These are phyloP conservation scores for Ogataea pilisensis DNA, from an alignment of 805 yeast genomes.

Conservation along the genomic window DNA sequence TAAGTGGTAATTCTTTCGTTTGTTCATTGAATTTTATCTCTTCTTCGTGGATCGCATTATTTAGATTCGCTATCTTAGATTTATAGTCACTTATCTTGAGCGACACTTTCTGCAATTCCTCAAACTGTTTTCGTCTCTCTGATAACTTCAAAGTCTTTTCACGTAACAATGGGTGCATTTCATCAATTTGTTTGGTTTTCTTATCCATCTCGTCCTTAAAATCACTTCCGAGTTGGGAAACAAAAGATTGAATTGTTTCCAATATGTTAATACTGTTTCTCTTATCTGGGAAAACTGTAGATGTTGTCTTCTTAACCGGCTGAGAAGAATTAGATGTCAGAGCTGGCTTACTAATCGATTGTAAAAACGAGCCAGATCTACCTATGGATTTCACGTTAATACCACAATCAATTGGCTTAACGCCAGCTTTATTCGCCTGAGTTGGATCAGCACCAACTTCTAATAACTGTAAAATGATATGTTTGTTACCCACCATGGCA, in stretches of 20 bases:
- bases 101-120: conserved; percentile 45
- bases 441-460: conserved; percentile 85
- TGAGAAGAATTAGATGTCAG: background rate
- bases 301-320: background rate
- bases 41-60: conserved; percentile 61
- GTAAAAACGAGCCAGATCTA: conserved; percentile 1
- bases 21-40: conserved; percentile 48
- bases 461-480: conserved; percentile 73
- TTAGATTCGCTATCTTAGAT: conserved; percentile 53
- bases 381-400: conserved; percentile 38
- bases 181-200: conserved; percentile 49
- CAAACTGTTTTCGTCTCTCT: conserved; percentile 44
- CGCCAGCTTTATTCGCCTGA: conserved; percentile 78
- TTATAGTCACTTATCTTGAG: conserved; percentile 44
- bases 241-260: conserved; percentile 46
- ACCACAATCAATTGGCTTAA: conserved; percentile 85
- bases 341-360: background rate
- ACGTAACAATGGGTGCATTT: conserved; percentile 51
- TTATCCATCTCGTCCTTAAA: conserved; percentile 53
- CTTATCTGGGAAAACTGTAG: conserved; percentile 5
- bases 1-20: conserved; percentile 28
- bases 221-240: conserved; percentile 50
- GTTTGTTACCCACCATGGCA: conserved; percentile 79
- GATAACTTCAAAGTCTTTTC: conserved; percentile 52
- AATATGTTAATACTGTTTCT: conserved; percentile 38